Evolutionary conservation across 805 yeast species (phyloP).

Genomic region (Schwanniomyces pseudopolymorphus): DNA sequence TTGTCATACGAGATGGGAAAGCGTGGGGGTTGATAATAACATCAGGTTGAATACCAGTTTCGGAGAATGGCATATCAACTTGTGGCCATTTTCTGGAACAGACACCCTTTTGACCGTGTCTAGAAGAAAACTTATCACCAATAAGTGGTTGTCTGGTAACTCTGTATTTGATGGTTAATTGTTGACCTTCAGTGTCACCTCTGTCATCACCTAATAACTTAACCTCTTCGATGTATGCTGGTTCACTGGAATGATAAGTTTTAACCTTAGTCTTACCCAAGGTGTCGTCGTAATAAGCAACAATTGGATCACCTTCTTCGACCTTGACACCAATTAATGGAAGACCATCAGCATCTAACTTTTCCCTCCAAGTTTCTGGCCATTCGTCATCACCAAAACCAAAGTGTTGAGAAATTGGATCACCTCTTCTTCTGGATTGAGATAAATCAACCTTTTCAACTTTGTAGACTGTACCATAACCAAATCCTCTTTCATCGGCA

Average conservation of each 20-base stretch:
- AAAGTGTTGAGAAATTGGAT: slow-evolving; percentile 89
- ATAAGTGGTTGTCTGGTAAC: slow-evolving; percentile 89
- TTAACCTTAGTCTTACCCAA: slow-evolving; percentile 87
- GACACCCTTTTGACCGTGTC: slow-evolving; percentile 98
- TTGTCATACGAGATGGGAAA: slow-evolving; percentile 99
- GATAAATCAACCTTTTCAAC: slow-evolving; percentile 88
- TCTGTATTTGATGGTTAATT: slow-evolving; percentile 83
- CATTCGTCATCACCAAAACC: slow-evolving; percentile 93
- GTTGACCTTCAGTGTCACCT: slow-evolving; percentile 77
- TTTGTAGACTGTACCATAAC: slow-evolving; percentile 94
- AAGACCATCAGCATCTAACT: slow-evolving; percentile 87
- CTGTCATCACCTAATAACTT: slow-evolving; percentile 83
- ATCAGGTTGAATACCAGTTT: slow-evolving; percentile 95
- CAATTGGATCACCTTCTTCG: slow-evolving; percentile 94
- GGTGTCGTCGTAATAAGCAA: slow-evolving; percentile 89
- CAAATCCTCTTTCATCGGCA: slow-evolving; percentile 97
- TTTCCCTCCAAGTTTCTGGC: slow-evolving; percentile 89
- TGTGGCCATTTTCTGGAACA: slow-evolving; percentile 98
- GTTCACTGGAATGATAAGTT: slow-evolving; percentile 90
- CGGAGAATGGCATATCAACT: slow-evolving; percentile 94
- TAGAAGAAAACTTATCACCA: slow-evolving; percentile 96
- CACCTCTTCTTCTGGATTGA: slow-evolving; percentile 79
- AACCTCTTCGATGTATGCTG: slow-evolving; percentile 94
- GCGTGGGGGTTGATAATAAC: slow-evolving; percentile 98
- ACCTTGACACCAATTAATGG: slow-evolving; percentile 86